phyloP scores from a whole-genome alignment of 495 filamentous ascomycete species.

The Platismatia glauca region DNA sequence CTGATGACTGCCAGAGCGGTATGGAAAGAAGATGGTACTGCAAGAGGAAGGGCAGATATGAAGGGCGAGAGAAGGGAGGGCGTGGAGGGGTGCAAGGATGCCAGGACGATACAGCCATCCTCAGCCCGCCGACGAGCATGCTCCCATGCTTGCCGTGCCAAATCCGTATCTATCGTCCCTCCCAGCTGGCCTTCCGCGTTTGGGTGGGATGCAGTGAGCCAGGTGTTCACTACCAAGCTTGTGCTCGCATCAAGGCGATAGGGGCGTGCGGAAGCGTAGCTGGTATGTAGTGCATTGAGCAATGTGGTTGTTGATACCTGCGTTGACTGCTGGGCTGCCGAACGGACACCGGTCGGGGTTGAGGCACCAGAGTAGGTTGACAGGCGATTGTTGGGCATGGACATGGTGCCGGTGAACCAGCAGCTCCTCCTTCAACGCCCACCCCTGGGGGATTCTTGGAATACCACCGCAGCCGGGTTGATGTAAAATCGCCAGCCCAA shows the following conservation, averaged over 20 bases:
- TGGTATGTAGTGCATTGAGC: constrained; percentile 82
- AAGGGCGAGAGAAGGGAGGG: constrained; percentile 80
- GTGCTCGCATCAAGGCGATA: constrained; percentile 85
- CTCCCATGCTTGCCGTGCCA: constrained; percentile 86
- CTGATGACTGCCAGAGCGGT: constrained; percentile 68
- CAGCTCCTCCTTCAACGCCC: not conserved
- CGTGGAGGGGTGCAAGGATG: constrained; percentile 78
- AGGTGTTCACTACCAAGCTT: constrained; percentile 90
- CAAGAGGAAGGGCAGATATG: constrained; percentile 66
- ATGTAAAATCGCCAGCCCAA: not conserved
- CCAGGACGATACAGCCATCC: constrained; percentile 85
- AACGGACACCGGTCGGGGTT: constrained; percentile 47
- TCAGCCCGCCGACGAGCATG: constrained; percentile 91
- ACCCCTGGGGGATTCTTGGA: not conserved
- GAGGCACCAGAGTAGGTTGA: constrained; percentile 79
- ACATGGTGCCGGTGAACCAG: constrained; percentile 16
- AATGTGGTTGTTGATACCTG: constrained; percentile 90
- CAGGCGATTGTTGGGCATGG: constrained; percentile 69
- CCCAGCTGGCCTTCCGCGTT: constrained; percentile 58
- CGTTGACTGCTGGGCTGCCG: constrained; percentile 52
- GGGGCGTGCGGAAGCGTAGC: constrained; percentile 70
- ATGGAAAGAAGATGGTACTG: constrained; percentile 62
- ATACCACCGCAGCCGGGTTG: not conserved
- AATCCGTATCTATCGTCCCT: constrained; percentile 68
- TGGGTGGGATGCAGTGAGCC: constrained; percentile 65